Conservation (phyloP, 2,329 filamentous ascomycete genomes). For the Bipolaris sorokiniana region DNA sequence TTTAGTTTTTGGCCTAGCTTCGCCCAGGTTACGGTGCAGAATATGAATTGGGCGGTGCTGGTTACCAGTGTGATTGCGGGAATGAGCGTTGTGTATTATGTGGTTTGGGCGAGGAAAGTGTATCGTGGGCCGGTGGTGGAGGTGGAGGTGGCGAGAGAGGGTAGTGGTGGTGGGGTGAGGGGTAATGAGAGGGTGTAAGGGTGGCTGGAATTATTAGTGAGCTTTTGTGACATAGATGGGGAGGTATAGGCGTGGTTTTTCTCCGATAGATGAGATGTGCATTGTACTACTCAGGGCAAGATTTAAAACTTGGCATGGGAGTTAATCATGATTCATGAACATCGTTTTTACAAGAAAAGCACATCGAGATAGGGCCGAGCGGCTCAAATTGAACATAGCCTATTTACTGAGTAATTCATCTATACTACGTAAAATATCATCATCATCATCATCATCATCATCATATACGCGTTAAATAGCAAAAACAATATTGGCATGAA, state of each 20-base stretch:
- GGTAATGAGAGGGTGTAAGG: too few species aligned
- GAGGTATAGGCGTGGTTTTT: too few species aligned
- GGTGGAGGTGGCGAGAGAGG: not conserved
- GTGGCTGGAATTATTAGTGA: too few species aligned
- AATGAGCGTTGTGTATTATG: constrained; percentile 31
- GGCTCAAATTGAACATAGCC: not conserved
- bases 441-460: too few species aligned
- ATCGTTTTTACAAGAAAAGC: too few species aligned
- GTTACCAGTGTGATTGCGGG: constrained; percentile 27
- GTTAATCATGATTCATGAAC: too few species aligned
- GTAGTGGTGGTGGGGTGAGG: not conserved
- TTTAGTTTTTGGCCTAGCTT: constrained; percentile 38
- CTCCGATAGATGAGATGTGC: too few species aligned
- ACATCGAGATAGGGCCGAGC: not conserved
- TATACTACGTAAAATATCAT: not conserved
- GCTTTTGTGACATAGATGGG: too few species aligned
- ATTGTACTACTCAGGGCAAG: too few species aligned
- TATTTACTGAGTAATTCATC: not conserved
- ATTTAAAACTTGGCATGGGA: too few species aligned
- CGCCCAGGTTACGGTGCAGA: constrained; percentile 22
- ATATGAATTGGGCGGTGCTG: constrained; percentile 40
- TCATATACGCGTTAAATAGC: not conserved
- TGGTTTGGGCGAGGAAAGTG: constrained; percentile 30
- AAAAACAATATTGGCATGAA: not conserved
- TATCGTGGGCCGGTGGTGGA: constrained; percentile 40